Percentiles rank a stretch among this genome's conserved stretches.
phyloP scores from a whole-genome alignment of 352 stramenopile genomes.

The Phytophthora podocarpi region DNA sequence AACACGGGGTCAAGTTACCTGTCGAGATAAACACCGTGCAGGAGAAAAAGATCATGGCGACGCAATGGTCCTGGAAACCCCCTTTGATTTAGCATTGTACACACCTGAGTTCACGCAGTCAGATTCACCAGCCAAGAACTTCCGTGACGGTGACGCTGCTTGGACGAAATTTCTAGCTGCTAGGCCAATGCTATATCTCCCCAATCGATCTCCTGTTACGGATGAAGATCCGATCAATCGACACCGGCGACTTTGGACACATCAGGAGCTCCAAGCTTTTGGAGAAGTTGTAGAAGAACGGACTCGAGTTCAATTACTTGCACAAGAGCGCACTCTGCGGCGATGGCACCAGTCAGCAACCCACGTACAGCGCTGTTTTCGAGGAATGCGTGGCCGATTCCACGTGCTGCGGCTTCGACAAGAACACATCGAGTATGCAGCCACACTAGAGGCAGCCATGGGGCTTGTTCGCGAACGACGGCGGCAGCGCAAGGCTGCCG shows the following conservation, averaged over 20 bases:
- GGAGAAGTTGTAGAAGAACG: conserved; percentile 42
- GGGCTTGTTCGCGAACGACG: conserved; percentile 24
- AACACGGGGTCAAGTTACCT: background rate
- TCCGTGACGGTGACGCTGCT: conserved; percentile 21
- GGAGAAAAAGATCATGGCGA: background rate
- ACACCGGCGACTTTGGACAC: conserved; percentile 51
- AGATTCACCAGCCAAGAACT: conserved; percentile 5
- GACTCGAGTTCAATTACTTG: conserved; percentile 34
- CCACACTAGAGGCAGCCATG: conserved; percentile 27
- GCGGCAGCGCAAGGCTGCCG: conserved; percentile 29
- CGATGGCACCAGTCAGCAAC: conserved; percentile 51
- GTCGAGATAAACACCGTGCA: background rate
- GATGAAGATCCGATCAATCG: conserved; percentile 48
- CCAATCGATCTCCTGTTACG: conserved; percentile 38
- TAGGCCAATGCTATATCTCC: conserved; percentile 53
- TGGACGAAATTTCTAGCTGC: conserved; percentile 44
- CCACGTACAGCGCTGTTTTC: conserved; percentile 40
- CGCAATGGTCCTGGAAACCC: conserved; percentile 1
- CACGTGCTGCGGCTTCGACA: conserved; percentile 37
- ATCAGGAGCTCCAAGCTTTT: conserved; percentile 49
- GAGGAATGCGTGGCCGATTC: conserved; percentile 43
- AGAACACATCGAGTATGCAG: conserved; percentile 32
- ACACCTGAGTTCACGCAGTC: conserved; percentile 41
- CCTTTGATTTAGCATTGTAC: conserved; percentile 51
- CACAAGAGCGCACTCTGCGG: conserved; percentile 42